Evolutionary conservation across 495 filamentous ascomycete genomes (phyloP), one percentile per base, ranked within the genome.

Genomic region (Terfezia boudieri): DNA sequence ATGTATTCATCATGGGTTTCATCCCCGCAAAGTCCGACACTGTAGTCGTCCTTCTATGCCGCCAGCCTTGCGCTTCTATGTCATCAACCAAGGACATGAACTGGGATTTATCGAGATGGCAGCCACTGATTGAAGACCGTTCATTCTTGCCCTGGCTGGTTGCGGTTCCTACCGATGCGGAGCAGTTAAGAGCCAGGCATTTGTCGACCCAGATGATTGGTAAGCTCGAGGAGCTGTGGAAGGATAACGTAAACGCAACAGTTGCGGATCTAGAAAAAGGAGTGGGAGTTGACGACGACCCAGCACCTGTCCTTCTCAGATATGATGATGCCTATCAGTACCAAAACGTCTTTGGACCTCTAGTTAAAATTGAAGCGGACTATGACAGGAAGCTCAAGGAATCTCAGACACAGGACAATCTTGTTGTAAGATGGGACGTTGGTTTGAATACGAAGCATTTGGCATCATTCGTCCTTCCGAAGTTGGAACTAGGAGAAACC

Each of bases 81-180:
- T 82, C 85, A 5, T 94, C 89, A 10, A 86, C 86, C n/a, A 99
- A 99, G 70, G 90, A 96, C 63, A 99, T 99, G 90, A 96, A 89
- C 66, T 99, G 90, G 90, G 90, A 99, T 69, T 89, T 87, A 12
- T 94, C 92, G 8, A 80, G 87, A 59, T 99, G 90, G 90, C 88
- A 96, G 61, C 90, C 90, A 3, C 73, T 99, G 38, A 95, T 99
- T 57, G 88, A 95, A 64, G 90, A 99, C 61, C 86, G 90, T 35
- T 89, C 87, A 8, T 99, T 99, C 63, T 68, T 99, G 26, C 77
- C 78, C 38, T 99, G 90, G 90, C 83, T 99, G 51, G 90, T 99
- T 32, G 77, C 79, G 51, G 74, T 81, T 10, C 90, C 90, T 9
- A 82, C 84, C 14, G 90, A 99, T 66, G 84, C 88, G 58, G 90